Percentiles rank a stretch among this genome's conserved stretches.
These are phyloP conservation scores for Boletellus deceptivus DNA, from an alignment of 1,284 basidiomycete species.

Conservation along the genomic window DNA sequence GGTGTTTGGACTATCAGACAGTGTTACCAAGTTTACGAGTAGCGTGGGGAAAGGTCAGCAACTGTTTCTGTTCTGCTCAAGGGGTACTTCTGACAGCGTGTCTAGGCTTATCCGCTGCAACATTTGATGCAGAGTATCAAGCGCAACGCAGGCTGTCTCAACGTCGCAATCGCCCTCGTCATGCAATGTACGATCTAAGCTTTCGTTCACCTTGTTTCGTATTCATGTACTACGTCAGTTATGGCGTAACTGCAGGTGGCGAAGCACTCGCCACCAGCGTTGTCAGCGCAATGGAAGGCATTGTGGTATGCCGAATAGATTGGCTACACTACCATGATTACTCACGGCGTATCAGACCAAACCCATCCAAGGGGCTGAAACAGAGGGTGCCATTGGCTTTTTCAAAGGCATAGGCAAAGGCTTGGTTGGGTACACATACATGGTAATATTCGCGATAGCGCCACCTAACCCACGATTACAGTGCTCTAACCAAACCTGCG, in stretches of 20 bases:
- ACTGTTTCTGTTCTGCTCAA: neutral
- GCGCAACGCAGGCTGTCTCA: constrained; percentile 85
- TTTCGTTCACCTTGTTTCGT: neutral
- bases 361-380: constrained; percentile 95
- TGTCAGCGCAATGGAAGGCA: constrained; percentile 93
- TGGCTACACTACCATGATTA: neutral
- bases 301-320: constrained; percentile 62
- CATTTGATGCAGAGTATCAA: constrained; percentile 96
- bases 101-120: constrained; percentile 91
- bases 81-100: constrained; percentile 2
- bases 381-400: constrained; percentile 92
- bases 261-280: constrained; percentile 94
- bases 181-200: constrained; percentile 75
- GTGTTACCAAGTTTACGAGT: constrained; percentile 95
- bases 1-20: constrained; percentile 94
- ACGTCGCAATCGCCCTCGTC: constrained; percentile 91
- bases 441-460: constrained; percentile 4
- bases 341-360: constrained; percentile 60
- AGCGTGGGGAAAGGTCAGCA: constrained; percentile 89
- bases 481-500: constrained; percentile 93
- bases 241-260: constrained; percentile 92
- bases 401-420: constrained; percentile 98
- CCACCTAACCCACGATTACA: constrained; percentile 33
- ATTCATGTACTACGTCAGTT: constrained; percentile 46
- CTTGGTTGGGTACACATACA: constrained; percentile 74